Percentiles rank a stretch among this genome's conserved stretches.
Evolutionary conservation across 345 rosid species (phyloP).

Genomic region (Eucalyptus albens): DNA sequence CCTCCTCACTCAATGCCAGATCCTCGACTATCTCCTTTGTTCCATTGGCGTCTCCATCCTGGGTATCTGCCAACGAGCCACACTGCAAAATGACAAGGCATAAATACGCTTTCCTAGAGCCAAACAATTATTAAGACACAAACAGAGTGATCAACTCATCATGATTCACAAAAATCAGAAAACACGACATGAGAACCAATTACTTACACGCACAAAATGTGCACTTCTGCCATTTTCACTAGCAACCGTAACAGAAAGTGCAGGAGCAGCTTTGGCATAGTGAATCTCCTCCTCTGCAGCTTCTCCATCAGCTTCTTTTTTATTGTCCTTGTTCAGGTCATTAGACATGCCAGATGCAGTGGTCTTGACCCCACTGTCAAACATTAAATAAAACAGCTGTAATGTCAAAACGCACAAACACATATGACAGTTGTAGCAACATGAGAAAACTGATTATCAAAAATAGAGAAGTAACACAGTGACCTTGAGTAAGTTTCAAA

Average conservation of each 20-base stretch:
- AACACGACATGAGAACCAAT: not conserved
- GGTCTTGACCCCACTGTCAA: conserved; percentile 25
- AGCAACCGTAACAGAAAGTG: conserved; percentile 24
- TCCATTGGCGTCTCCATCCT: conserved; percentile 24
- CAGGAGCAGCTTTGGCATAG: conserved; percentile 21
- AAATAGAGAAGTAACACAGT: not conserved
- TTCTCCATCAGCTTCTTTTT: conserved; percentile 15
- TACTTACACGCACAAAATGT: conserved; percentile 38
- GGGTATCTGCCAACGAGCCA: conserved; percentile 15
- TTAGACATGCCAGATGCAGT: conserved; percentile 3
- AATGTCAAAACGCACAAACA: not conserved
- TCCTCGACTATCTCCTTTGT: conserved; percentile 21
- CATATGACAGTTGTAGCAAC: not conserved
- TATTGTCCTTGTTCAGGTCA: conserved; percentile 7
- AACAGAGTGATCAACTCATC: not conserved
- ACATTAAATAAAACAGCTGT: not conserved
- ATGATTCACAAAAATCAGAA: no score
- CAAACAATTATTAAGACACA: not conserved
- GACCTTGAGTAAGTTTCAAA: not conserved
- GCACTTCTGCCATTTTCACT: conserved; percentile 46
- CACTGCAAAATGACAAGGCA: conserved; percentile 14
- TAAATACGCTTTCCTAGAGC: not conserved
- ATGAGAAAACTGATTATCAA: not conserved
- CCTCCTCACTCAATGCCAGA: conserved; percentile 62
- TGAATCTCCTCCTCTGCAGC: conserved; percentile 19